Base-by-base conservation (phyloP, 306 rosid genomes). In the Vigna hirtella region DNA sequence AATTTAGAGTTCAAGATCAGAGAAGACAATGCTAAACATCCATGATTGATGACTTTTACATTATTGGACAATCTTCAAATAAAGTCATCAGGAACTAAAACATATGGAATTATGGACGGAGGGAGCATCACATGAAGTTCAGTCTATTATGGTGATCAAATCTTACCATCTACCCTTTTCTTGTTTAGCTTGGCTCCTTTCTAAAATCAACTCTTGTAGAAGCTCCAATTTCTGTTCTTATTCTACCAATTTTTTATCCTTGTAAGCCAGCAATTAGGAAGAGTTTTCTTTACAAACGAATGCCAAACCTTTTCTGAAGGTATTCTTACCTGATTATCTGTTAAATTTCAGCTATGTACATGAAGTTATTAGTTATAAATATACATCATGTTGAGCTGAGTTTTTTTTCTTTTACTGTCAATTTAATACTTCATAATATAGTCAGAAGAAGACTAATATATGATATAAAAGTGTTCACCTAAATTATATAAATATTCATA, bases 1-100 rank as follows among this genome's bases (percentile, higher is more conserved):
- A 36, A 34, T 42, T 42, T 71, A 10, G 72, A 67, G 66, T 36
- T 20, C 58, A 61, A 42, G 52, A 82, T 42, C 53, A 59, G n/a
- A 75, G 42, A 68, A 68, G 13, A 48, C 38, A 58, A 17, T 45
- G 12, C 48, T 67, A 28, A 56, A 47, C 18, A 17, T 42, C 40
- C 69, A 53, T 56, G 59, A 34, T 55, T 40, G 40, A 42, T 48
- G 70, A 32, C 17, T 58, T 38, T 7, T 76, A 49, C 16, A 76
- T 50, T 65, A 9, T 4, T 57, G 68, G 55, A 49, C 9, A 34
- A 51, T 36, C 73, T 65, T 36, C 53, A 50, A 26, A 18, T 12
- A 58, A n/a, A 58, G n/a, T 58, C 40, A 59, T 59, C 58, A 58
- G 26, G 47, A 73, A 9, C 34, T 73, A 43, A 58, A 43, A 42